Evolutionary conservation across 2,329 filamentous ascomycete species (phyloP).

Genomic region (Truncatella angustata): DNA sequence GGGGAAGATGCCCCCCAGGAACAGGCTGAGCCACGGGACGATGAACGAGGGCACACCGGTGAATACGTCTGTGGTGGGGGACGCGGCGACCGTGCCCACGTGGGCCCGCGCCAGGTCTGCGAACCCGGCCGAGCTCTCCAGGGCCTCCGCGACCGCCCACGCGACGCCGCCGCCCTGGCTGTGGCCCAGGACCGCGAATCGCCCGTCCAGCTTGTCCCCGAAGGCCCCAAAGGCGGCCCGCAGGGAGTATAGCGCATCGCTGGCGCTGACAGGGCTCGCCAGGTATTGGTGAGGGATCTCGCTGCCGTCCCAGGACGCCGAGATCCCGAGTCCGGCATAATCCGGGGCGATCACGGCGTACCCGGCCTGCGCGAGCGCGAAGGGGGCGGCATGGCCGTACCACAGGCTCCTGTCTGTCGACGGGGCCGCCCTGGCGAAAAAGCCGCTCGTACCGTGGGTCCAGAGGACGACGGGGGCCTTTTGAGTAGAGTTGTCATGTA

Average conservation of each 20-base stretch:
- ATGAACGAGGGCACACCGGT: not conserved
- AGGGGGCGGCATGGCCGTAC: not conserved
- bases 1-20: not conserved
- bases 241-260: not conserved
- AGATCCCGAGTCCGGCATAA: not conserved
- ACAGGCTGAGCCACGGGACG: not conserved
- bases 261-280: not conserved
- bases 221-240: not conserved
- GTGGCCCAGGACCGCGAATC: conserved; percentile 1
- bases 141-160: not conserved
- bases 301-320: not conserved
- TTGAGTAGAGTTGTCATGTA: not conserved
- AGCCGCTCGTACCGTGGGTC: conserved; percentile 8
- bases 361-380: not conserved
- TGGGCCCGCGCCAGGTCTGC: not conserved
- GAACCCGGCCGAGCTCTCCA: not conserved
- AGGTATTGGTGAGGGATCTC: not conserved
- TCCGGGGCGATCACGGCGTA: conserved; percentile 3
- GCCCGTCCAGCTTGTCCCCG: not conserved
- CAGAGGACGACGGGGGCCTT: conserved; percentile 8
- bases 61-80: not conserved
- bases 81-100: not conserved
- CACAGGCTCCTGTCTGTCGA: not conserved
- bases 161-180: conserved; percentile 3
- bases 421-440: not conserved